Base-by-base conservation (phyloP, 2,329 filamentous ascomycete species). In the Colletotrichum trifolii region DNA sequence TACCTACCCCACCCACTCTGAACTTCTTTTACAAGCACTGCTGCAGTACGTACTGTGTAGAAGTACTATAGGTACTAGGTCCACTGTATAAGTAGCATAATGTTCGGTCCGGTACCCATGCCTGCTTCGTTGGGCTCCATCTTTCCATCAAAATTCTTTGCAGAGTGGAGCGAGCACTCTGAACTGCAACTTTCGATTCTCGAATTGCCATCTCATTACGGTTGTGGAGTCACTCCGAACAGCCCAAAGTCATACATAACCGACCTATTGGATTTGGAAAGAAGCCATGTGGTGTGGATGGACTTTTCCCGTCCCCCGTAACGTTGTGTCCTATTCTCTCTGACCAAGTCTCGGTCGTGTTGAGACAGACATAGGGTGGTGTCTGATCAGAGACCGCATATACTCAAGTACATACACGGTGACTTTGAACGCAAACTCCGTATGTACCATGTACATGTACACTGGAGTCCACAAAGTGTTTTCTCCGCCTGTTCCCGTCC, bases 71-170 rank as follows among this genome's bases (percentile, higher is more conserved):
- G 17, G 17, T 17, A 17, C 17, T 17, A 17, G 17, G 17, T 25
- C 25, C 25, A 25, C 25, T 25, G 25, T 25, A 25, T 5, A 25
- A 25, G 25, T 25, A 17, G 17, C 3, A 17, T 17, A 25, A 25
- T 25, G 25, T 25, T 25, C 25, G 25, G 25, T 25, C 25, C 25
- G 25, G 25, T 25, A 25, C 25, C 25, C 25, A 25, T 25, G 25
- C 25, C 25, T 5, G 25, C 25, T 25, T 25, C 25, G 25, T 5
- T 25, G 25, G 25, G 25, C 62, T 57, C 63, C 63, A 66, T 59
- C 53, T 57, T 57, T 66, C 53, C 50, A 47, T 66, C 63, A 66
- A 66, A 66, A 66, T 57, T 66, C 63, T 66, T 66, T 63, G 53
- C 58, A 63, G 63, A 66, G 63, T 66, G 63, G 63, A 46, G 50